Evolutionary conservation across 1,284 basidiomycete genomes (phyloP), one percentile per base, ranked within the genome.

Genomic region (Cutaneotrichosporon daszewskae): DNA sequence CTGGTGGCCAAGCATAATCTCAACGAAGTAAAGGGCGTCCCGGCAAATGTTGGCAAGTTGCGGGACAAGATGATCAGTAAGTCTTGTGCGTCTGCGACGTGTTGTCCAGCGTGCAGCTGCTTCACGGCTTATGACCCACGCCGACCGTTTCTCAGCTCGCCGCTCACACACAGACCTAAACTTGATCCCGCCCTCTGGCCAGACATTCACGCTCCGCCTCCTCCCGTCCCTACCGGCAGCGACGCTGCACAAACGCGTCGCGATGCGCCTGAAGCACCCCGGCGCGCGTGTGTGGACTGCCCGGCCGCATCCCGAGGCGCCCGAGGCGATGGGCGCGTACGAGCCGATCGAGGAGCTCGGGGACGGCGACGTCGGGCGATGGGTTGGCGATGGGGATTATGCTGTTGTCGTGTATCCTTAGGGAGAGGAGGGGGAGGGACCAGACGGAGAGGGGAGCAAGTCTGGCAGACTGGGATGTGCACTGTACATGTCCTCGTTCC

Each of bases 11-110:
- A 46, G 24, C 47, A 66, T 40, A 57, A 52, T 4, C 37, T 31
- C 46, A 3, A 40, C 34, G 17, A n/a, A n/a, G n/a, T n/a, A n/a
- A n/a, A n/a, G n/a, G n/a, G n/a, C n/a, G n/a, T 28, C 24, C n/a
- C 33, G 20, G 4, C 32, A 20, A 31, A 26, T 16, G 13, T 3
- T 22, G 23, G 2, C 26, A 17, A 20, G 26, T 16, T 7, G 24
- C 14, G 19, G 43, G 5, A 14, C 13, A 60, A 54, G 36, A 53
- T 68, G 52, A 58, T 66, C 31, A 55, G 64, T 67, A 43, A 37
- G 58, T 56, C 23, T 17, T 40, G 16, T 31, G 36, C 19, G n/a
- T 20, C 14, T 12, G 14, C n/a, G n/a, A n/a, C n/a, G n/a, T n/a
- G n/a, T n/a, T n/a, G n/a, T n/a, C n/a, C n/a, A n/a, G n/a, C n/a